Base-by-base conservation (phyloP, 805 yeast species). In the Candida maesae region DNA sequence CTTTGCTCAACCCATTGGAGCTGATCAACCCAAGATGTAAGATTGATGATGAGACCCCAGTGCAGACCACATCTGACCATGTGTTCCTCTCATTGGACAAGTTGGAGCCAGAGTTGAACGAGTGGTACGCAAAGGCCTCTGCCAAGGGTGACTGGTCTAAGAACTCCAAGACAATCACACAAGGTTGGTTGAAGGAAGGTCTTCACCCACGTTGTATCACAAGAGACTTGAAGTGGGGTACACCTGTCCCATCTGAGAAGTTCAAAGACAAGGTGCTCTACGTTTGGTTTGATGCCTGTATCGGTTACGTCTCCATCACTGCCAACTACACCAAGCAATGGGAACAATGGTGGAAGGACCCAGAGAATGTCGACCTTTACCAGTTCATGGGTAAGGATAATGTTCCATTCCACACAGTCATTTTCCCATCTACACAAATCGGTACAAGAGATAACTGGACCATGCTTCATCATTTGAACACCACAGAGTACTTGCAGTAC, bases 301-400 rank as follows among this genome's bases (percentile, higher is more conserved):
- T 93, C 53, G 99, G 99, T 33, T 93, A 93, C 63, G 80, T 90
- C 44, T 88, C 97, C 37, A 93, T 93, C 59, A 93, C 99, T 21
- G 97, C 98, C 19, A 84, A 84, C 63, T 95, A 91, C 67, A 80
- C 88, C 14, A 64, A 73, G 32, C 68, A 68, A 33, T 91, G 98
- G 98, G 68, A 74, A 56, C 61, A 78, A 53, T 91, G 99, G 99
- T 93, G 99, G 99, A 79, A 78, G 55, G 73, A 84, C 59, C 95
- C 96, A n/a, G 88, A 89, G 39, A 63, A 89, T 47, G 96, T 93
- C 49, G 67, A 84, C 51, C 71, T 93, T 52, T 88, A 86, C 64
- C 99, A 93, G 71, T 93, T 93, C 65, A 93, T 93, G 99, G 99
- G 99, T 66, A 93, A 93, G 65, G 99, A 93, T 66, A 93, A 93